Evolutionary conservation across 2,329 filamentous ascomycete species (phyloP).

Genomic region (Verticillium zaregamsianum): DNA sequence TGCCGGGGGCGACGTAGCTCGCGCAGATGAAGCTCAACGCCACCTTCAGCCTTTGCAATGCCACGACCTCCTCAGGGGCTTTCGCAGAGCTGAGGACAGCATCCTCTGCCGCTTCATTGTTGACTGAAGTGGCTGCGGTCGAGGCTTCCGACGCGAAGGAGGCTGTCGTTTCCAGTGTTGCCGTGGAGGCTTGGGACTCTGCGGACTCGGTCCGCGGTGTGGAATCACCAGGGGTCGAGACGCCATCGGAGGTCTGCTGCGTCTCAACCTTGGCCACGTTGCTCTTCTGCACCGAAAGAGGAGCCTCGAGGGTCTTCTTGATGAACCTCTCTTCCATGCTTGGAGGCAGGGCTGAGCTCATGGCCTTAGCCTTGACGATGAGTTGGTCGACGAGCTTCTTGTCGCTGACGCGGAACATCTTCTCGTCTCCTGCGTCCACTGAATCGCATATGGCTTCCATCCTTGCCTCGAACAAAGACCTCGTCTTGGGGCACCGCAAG

Average conservation of each 20-base stretch:
- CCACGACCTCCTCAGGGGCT: constrained; percentile 43
- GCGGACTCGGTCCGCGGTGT: constrained; percentile 23
- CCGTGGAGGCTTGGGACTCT: constrained; percentile 38
- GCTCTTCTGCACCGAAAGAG: constrained; percentile 64
- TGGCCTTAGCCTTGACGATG: constrained; percentile 65
- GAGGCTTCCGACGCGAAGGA: constrained; percentile 34
- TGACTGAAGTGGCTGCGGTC: constrained; percentile 41
- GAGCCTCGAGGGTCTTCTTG: constrained; percentile 68
- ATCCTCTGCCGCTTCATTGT: constrained; percentile 25
- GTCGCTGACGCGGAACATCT: constrained; percentile 76
- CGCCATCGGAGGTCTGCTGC: neutral
- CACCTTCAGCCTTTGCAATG: constrained; percentile 60
- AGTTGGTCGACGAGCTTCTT: constrained; percentile 64
- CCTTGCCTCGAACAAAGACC: constrained; percentile 54
- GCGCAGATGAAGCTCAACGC: constrained; percentile 62
- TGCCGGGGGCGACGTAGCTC: constrained; percentile 50
- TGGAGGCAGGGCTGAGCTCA: constrained; percentile 65
- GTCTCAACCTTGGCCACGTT: constrained; percentile 32
- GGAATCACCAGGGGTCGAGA: constrained; percentile 19
- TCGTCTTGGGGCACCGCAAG: constrained; percentile 43
- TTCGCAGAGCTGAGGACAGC: constrained; percentile 36
- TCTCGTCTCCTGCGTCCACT: constrained; percentile 78
- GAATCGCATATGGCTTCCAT: constrained; percentile 73
- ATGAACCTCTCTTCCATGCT: constrained; percentile 88
- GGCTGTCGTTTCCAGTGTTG: constrained; percentile 28